Conservation (phyloP, 2,329 filamentous ascomycete species). For the Botryosphaeria dothidea region DNA sequence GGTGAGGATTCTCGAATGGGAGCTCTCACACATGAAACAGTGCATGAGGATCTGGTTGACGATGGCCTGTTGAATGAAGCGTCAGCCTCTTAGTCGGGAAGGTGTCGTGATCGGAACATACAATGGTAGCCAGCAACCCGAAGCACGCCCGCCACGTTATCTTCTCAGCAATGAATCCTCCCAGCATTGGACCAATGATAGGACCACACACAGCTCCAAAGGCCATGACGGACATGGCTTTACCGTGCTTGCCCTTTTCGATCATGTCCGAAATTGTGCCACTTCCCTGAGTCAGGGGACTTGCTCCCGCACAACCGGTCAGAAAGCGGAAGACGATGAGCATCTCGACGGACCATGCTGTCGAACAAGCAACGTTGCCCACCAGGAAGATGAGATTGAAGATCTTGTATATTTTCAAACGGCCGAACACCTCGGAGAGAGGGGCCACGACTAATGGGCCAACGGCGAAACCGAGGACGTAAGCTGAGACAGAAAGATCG, state of each 20-base stretch:
- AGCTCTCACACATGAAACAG: conserved; percentile 55
- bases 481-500: conserved; percentile 25
- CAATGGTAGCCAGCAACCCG: background rate
- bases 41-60: background rate
- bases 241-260: conserved; percentile 48
- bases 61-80: background rate
- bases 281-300: conserved; percentile 46
- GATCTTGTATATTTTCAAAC: conserved; percentile 25
- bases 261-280: conserved; percentile 55
- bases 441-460: conserved; percentile 29
- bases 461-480: conserved; percentile 22
- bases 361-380: conserved; percentile 24
- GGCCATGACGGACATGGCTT: conserved; percentile 50
- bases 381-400: conserved; percentile 26
- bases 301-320: conserved; percentile 26
- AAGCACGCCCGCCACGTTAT: background rate
- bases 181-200: conserved; percentile 38
- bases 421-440: conserved; percentile 30
- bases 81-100: background rate
- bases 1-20: conserved; percentile 54
- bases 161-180: background rate
- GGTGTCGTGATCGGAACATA: background rate
- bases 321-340: conserved; percentile 32
- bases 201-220: conserved; percentile 55
- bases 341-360: conserved; percentile 24